A percentile compares a stretch with the other conserved stretches of the same genome.
Evolutionary conservation across 805 yeast genomes (phyloP).

Genomic region (Ogataea polymorpha): DNA sequence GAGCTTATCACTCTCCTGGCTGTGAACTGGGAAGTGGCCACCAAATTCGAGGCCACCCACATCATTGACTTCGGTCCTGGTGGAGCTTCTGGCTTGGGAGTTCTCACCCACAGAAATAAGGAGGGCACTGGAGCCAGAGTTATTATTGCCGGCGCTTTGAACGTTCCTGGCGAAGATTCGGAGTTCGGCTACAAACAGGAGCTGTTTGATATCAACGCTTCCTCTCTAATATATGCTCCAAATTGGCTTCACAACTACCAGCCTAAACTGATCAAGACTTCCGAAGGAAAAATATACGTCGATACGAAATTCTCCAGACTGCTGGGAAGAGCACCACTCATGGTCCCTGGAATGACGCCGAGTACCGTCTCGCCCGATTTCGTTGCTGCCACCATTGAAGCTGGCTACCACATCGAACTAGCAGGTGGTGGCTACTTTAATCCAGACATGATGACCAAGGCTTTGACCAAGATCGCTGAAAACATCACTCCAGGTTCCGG

Average conservation of each 20-base stretch:
- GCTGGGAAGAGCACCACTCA: slow-evolving; percentile 90
- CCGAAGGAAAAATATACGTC: slow-evolving; percentile 71
- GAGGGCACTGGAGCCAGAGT: slow-evolving; percentile 98
- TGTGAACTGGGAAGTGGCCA: slow-evolving; percentile 93
- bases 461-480: slow-evolving; percentile 69
- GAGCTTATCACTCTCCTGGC: slow-evolving; percentile 84
- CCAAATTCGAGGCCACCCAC: slow-evolving; percentile 79
- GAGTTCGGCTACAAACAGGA: slow-evolving; percentile 97
- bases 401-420: slow-evolving; percentile 96
- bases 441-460: slow-evolving; percentile 65
- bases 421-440: slow-evolving; percentile 99
- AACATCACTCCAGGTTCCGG: slow-evolving; percentile 82
- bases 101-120: slow-evolving; percentile 92
- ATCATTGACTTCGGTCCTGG: slow-evolving; percentile 98
- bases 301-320: slow-evolving; percentile 93
- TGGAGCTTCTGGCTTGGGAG: slow-evolving; percentile 95
- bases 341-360: slow-evolving; percentile 99
- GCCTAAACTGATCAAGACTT: slow-evolving; percentile 80
- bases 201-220: slow-evolving; percentile 67
- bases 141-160: slow-evolving; percentile 90
- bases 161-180: slow-evolving; percentile 59
- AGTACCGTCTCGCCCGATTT: slow-evolving; percentile 93
- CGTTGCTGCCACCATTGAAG: slow-evolving; percentile 88
- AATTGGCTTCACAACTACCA: slow-evolving; percentile 89
- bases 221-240: slow-evolving; percentile 73